phyloP scores from a whole-genome alignment of 345 rosid genomes.

The Draba incana region DNA sequence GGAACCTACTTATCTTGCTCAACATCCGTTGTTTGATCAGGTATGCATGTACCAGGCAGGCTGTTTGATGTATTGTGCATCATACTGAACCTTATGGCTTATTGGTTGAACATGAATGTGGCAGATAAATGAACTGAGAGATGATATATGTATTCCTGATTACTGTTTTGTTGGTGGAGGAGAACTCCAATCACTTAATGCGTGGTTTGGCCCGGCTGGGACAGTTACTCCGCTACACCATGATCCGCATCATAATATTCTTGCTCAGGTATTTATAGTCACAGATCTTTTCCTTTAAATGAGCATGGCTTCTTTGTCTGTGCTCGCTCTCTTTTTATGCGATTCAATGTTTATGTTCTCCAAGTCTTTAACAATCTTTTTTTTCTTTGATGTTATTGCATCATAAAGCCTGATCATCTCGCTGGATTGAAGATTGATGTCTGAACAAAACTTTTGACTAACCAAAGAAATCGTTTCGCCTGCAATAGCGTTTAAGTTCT shows the following conservation, averaged over 20 bases:
- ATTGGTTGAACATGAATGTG: conserved; percentile 36
- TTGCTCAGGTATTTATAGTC: conserved; percentile 72
- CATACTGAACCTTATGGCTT: conserved; percentile 25
- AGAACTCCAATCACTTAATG: conserved; percentile 81
- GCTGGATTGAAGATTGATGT: conserved; percentile 42
- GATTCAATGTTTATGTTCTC: conserved; percentile 1
- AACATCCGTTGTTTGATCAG: conserved; percentile 96
- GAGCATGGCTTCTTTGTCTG: conserved; percentile 22
- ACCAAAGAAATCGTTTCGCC: conserved; percentile 35
- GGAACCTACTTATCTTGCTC: conserved; percentile 86
- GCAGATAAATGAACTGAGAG: conserved; percentile 81
- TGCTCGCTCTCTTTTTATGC: not conserved
- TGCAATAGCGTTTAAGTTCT: not conserved
- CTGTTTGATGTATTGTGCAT: conserved; percentile 1
- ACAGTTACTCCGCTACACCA: conserved; percentile 97
- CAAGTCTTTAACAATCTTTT: conserved; percentile 26
- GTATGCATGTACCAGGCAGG: conserved; percentile 35
- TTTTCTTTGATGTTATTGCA: conserved; percentile 39
- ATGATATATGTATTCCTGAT: conserved; percentile 87
- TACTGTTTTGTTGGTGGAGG: conserved; percentile 97
- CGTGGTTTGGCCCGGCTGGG: conserved; percentile 98
- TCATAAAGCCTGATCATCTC: conserved; percentile 27
- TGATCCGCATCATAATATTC: conserved; percentile 96
- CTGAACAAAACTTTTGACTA: conserved; percentile 40
- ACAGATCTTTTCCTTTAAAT: not conserved